Conservation (phyloP, 768 basidiomycete genomes). For the Pleurotus sapidus region DNA sequence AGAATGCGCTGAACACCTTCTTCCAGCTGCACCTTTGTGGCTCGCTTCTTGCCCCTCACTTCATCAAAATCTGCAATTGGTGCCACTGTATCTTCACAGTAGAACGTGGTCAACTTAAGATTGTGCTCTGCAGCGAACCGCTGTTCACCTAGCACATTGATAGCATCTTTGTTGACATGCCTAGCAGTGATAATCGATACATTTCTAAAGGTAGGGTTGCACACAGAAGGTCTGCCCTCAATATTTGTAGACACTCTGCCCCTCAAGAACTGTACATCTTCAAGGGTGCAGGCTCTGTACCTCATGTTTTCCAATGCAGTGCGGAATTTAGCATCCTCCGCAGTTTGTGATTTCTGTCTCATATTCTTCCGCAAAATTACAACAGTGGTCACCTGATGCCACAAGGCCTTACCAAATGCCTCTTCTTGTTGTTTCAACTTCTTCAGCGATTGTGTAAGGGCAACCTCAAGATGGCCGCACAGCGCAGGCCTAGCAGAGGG, state of each 20-base stretch:
- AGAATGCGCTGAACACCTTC: too few relatives aligned
- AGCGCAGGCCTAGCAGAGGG: too few relatives aligned
- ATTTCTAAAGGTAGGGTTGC: constrained; percentile 18
- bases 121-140: constrained; percentile 27
- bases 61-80: not conserved
- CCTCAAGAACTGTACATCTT: constrained; percentile 22
- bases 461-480: too few relatives aligned
- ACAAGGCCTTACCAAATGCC: constrained; percentile 22
- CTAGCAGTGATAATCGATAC: constrained; percentile 28
- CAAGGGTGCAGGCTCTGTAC: constrained; percentile 17
- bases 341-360: constrained; percentile 22
- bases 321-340: constrained; percentile 22
- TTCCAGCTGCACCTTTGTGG: too few relatives aligned
- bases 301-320: constrained; percentile 26
- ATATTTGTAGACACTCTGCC: constrained; percentile 5
- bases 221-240: constrained; percentile 1
- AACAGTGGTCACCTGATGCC: constrained; percentile 29
- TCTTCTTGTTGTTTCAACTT: constrained; percentile 14
- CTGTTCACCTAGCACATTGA: constrained; percentile 22
- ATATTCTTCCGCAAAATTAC: constrained; percentile 26
- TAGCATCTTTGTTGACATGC: constrained; percentile 26
- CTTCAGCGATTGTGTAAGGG: not conserved
- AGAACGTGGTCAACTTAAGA: constrained; percentile 23
- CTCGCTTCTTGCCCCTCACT: not conserved
- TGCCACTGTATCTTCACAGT: constrained; percentile 19